These are phyloP conservation scores for Alternaria longipes DNA, from an alignment of 2,329 filamentous ascomycete genomes.

Conservation along the genomic window DNA sequence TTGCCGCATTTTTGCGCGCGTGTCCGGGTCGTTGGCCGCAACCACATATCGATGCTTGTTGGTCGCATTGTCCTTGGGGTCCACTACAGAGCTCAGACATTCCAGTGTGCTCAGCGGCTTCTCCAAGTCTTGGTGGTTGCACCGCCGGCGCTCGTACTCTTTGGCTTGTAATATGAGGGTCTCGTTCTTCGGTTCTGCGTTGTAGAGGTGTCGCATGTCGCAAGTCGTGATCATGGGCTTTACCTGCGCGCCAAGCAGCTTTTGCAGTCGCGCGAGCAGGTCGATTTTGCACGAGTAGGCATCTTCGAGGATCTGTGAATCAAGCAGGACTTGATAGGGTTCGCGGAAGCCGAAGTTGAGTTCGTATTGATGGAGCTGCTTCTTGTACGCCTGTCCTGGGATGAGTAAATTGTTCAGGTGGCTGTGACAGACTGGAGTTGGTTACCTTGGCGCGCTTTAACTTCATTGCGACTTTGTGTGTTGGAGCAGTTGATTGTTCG, in stretches of 20 bases:
- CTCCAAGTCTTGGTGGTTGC: constrained; percentile 79
- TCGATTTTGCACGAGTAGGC: constrained; percentile 87
- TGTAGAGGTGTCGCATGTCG: constrained; percentile 81
- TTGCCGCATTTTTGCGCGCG: constrained; percentile 70
- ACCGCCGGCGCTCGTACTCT: constrained; percentile 76
- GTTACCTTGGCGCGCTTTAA: constrained; percentile 44
- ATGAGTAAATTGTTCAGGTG: background rate
- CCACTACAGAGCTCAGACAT: constrained; percentile 78
- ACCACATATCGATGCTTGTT: constrained; percentile 85
- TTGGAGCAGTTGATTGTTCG: constrained; percentile 12
- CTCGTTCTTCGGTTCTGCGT: constrained; percentile 62
- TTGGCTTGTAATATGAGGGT: constrained; percentile 79
- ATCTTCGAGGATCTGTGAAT: constrained; percentile 84
- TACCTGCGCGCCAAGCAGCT: constrained; percentile 85
- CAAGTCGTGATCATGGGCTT: constrained; percentile 88
- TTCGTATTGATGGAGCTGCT: constrained; percentile 93
- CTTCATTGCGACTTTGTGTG: constrained; percentile 37
- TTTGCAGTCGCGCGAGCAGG: constrained; percentile 76
- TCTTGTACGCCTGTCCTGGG: constrained; percentile 78
- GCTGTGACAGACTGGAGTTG: too few relatives aligned
- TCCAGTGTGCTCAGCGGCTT: constrained; percentile 74
- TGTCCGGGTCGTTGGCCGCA: constrained; percentile 73
- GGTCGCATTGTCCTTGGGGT: constrained; percentile 73
- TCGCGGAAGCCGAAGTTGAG: constrained; percentile 89
- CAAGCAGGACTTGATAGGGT: constrained; percentile 83